Evolutionary conservation across 257 asterid genomes (phyloP).

Genomic region (Eustoma russellianum): DNA sequence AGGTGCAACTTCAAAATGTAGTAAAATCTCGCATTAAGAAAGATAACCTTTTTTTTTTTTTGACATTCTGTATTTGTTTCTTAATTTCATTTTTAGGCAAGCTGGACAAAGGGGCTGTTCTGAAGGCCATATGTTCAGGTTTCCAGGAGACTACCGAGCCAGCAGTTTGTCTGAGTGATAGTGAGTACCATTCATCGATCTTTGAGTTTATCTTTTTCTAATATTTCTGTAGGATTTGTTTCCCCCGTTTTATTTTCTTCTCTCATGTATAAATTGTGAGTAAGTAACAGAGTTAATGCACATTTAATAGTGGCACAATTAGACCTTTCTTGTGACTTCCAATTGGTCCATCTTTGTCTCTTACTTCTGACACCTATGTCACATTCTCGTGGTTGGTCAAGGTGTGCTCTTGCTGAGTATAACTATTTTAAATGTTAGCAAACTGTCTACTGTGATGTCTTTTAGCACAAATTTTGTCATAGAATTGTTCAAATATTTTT

Average conservation of each 20-base stretch:
- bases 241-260: background rate
- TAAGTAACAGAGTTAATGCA: background rate
- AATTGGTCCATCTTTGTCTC: background rate
- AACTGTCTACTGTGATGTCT: background rate
- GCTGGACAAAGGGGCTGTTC: slow-evolving; percentile 56
- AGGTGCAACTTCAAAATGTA: slow-evolving; percentile 21
- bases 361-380: background rate
- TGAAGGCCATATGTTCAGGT: slow-evolving; percentile 59
- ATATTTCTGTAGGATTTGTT: background rate
- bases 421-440: background rate
- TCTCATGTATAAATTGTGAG: background rate
- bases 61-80: background rate
- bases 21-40: background rate
- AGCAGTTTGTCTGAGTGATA: slow-evolving; percentile 43
- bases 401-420: background rate
- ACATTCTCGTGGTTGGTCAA: background rate
- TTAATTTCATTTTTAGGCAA: slow-evolving; percentile 28
- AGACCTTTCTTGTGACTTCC: background rate
- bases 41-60: background rate
- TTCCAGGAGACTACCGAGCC: slow-evolving; percentile 66
- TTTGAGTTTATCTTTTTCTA: background rate
- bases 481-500: background rate
- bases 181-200: slow-evolving; percentile 18
- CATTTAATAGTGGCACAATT: too few species aligned
- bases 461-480: background rate